Conservation (phyloP, 2,329 filamentous ascomycete genomes). For the Colletotrichum abscissum region DNA sequence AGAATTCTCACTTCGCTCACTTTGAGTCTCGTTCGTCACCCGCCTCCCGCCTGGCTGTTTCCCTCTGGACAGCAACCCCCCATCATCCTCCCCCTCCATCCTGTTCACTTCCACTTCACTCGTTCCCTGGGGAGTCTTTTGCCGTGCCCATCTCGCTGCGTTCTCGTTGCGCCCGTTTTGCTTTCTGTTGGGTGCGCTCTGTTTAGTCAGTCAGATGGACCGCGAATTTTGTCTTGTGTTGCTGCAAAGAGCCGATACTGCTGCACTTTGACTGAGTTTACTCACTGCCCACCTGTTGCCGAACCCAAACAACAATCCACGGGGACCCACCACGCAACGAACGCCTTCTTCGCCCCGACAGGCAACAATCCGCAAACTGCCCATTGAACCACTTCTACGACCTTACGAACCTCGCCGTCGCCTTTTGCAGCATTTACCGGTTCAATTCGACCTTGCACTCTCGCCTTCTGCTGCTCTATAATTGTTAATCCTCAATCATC, state of each 20-base stretch:
- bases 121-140: not conserved
- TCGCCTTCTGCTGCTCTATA: slow-evolving; percentile 9
- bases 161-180: not conserved
- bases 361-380: slow-evolving; percentile 16
- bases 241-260: slow-evolving; percentile 18
- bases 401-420: slow-evolving; percentile 11
- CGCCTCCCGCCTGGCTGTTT: not conserved
- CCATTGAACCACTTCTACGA: slow-evolving; percentile 15
- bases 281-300: not conserved
- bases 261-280: not conserved
- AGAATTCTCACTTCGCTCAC: not conserved
- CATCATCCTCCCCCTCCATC: not conserved
- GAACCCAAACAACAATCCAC: slow-evolving; percentile 29
- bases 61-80: no score
- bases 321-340: slow-evolving; percentile 29
- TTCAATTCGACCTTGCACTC: slow-evolving; percentile 8
- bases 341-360: slow-evolving; percentile 23
- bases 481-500: slow-evolving; percentile 24
- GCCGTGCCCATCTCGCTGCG: not conserved
- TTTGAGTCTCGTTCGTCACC: not conserved
- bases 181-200: not conserved
- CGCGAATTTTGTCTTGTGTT: not conserved
- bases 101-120: not conserved
- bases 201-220: slow-evolving; percentile 10
- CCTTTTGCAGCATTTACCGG: slow-evolving; percentile 17